Evolutionary conservation across 139 green algal genomes (phyloP).

Genomic region (Chlamydomonas asymmetrica): DNA sequence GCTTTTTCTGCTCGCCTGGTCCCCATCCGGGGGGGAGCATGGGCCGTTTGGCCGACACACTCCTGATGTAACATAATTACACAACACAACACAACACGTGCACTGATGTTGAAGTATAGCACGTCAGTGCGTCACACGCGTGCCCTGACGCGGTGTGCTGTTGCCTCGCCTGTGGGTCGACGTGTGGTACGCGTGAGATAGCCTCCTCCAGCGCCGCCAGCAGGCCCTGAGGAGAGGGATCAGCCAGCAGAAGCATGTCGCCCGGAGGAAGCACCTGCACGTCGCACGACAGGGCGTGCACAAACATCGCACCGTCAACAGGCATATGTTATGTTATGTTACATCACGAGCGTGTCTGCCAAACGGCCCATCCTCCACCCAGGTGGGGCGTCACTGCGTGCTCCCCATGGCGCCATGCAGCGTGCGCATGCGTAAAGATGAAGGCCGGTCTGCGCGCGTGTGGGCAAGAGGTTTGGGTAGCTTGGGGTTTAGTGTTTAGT

Average conservation of each 20-base stretch:
- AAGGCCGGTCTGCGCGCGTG: not conserved
- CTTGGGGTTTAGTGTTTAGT: not conserved
- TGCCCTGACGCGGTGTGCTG: not conserved
- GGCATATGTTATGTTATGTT: not conserved
- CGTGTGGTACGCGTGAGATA: constrained; percentile 9
- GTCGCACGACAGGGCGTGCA: not conserved
- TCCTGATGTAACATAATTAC: too few species aligned
- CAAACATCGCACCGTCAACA: not conserved
- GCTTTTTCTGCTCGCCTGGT: too few species aligned
- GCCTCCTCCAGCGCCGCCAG: constrained; percentile 51
- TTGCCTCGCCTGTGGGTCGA: constrained; percentile 8
- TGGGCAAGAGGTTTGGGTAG: not conserved
- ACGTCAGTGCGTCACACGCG: not conserved
- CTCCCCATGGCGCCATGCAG: too few species aligned
- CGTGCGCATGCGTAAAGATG: too few species aligned
- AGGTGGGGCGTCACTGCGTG: too few species aligned
- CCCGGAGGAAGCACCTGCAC: constrained; percentile 83
- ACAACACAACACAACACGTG: too few species aligned
- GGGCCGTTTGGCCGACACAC: too few species aligned
- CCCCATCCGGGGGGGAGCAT: too few species aligned
- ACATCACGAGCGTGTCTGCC: not conserved
- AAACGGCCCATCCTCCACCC: not conserved
- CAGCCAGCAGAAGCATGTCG: constrained; percentile 85
- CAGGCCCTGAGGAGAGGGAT: constrained; percentile 69
- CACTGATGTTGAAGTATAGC: too few species aligned